Evolutionary conservation across 805 yeast species (phyloP).

Genomic region (Diddensiella transvaalensis): DNA sequence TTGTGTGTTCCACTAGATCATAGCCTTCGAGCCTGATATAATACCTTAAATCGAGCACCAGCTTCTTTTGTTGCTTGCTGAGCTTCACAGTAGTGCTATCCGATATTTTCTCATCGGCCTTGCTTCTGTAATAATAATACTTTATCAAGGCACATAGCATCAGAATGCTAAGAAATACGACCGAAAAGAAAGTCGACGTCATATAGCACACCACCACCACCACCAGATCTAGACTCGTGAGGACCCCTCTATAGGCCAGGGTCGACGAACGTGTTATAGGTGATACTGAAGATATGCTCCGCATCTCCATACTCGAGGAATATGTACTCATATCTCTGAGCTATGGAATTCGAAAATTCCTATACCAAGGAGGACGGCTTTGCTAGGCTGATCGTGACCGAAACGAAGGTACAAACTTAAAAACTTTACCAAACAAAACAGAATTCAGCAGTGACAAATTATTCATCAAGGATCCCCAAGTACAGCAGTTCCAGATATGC

Average conservation of each 20-base stretch:
- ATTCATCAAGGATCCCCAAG: no score
- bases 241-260: not conserved
- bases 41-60: slow-evolving; percentile 57
- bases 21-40: slow-evolving; percentile 63
- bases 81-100: not conserved
- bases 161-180: slow-evolving; percentile 24
- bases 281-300: not conserved
- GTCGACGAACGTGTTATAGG: not conserved
- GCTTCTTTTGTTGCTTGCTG: slow-evolving; percentile 32
- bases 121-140: slow-evolving; percentile 7
- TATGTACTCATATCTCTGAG: not conserved
- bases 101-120: slow-evolving; percentile 3
- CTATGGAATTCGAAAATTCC: no score
- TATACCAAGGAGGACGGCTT: no score
- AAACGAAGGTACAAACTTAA: no score
- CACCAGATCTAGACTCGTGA: not conserved
- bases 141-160: slow-evolving; percentile 24
- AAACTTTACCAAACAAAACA: not conserved
- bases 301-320: not conserved
- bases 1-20: slow-evolving; percentile 52
- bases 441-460: no score
- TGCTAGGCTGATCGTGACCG: no score
- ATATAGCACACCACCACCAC: slow-evolving; percentile 18
- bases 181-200: slow-evolving; percentile 26
- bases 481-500: no score